Conservation (phyloP, 306 rosid species). For the Ormosia emarginata region DNA sequence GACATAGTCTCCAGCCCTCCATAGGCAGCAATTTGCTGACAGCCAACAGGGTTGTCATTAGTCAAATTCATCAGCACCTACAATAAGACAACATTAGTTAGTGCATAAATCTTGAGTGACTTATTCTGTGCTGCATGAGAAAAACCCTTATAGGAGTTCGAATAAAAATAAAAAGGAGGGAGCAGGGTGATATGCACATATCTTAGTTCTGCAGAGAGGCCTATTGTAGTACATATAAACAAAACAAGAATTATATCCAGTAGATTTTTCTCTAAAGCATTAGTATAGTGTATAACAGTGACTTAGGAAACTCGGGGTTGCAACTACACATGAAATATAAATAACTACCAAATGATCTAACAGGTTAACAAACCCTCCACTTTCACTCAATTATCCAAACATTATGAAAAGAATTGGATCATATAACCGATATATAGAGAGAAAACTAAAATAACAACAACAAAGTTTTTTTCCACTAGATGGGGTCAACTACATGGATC, state of each 20-base stretch:
- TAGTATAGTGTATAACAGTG: neutral
- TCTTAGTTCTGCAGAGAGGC: neutral
- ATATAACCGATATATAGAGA: neutral
- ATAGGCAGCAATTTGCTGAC: slow-evolving; percentile 75
- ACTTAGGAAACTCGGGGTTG: slow-evolving; percentile 11
- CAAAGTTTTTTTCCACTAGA: no score
- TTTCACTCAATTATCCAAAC: slow-evolving; percentile 11
- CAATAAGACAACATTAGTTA: slow-evolving; percentile 20
- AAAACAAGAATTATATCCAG: slow-evolving; percentile 9
- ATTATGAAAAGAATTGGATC: neutral
- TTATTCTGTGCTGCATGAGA: neutral
- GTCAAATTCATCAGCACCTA: slow-evolving; percentile 99
- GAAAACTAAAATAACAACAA: neutral
- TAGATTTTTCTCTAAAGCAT: neutral
- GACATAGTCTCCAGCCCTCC: slow-evolving; percentile 95
- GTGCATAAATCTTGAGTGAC: neutral
- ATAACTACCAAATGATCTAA: neutral
- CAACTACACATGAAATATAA: neutral
- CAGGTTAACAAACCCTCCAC: slow-evolving; percentile 5
- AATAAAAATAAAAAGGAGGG: neutral
- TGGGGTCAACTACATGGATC: no score
- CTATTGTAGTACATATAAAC: neutral
- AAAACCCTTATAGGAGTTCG: neutral
- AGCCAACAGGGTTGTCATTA: slow-evolving; percentile 91
- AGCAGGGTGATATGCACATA: neutral